These are phyloP conservation scores for Eucalyptus erythrocorys DNA, from an alignment of 345 rosid genomes.

Conservation along the genomic window DNA sequence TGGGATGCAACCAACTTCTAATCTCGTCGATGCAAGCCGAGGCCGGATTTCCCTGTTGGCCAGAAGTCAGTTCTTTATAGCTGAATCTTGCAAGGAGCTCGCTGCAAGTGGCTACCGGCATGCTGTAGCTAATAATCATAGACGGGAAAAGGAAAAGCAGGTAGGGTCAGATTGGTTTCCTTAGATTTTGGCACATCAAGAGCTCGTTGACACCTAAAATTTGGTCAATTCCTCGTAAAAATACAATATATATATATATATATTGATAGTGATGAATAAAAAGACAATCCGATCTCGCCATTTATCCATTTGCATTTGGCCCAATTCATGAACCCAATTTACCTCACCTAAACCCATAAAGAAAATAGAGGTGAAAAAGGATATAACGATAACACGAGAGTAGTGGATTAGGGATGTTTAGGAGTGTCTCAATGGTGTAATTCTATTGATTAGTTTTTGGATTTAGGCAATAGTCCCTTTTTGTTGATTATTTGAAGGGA, in stretches of 20 bases:
- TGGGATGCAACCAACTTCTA: not conserved
- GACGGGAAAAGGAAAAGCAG: not conserved
- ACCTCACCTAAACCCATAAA: not conserved
- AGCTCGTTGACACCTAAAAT: not conserved
- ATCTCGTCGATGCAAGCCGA: not conserved
- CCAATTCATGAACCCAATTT: not conserved
- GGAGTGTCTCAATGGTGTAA: not conserved
- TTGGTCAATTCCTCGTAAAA: not conserved
- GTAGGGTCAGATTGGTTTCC: not conserved
- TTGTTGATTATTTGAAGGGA: not conserved
- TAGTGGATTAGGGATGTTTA: not conserved
- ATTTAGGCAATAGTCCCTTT: accelerated
- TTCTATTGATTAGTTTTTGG: accelerated
- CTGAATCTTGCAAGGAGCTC: not conserved
- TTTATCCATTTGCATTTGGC: not conserved
- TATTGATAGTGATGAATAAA: not conserved
- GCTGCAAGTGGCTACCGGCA: not conserved
- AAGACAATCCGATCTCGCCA: not conserved
- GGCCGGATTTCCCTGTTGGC: not conserved
- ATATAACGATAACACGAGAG: too few relatives aligned
- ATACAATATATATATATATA: too few relatives aligned
- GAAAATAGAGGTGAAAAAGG: not conserved
- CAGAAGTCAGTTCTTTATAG: not conserved
- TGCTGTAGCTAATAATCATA: not conserved
- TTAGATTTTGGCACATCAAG: not conserved